Conservation (phyloP, 352 stramenopile genomes). For the Globisporangium yorkense region DNA sequence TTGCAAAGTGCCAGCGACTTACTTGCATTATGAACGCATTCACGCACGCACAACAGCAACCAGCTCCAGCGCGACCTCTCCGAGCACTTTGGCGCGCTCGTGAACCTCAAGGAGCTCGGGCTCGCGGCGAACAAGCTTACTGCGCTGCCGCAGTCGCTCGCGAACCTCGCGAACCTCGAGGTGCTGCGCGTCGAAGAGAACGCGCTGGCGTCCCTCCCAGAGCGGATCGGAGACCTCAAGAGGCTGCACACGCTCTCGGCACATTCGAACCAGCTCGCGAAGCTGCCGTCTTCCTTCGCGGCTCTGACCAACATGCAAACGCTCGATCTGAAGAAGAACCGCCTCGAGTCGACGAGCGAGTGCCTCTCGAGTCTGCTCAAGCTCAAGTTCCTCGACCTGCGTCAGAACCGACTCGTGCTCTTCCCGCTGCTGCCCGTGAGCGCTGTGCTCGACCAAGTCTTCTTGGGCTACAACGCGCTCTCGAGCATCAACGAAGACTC, state of each 20-base stretch:
- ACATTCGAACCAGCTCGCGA: slow-evolving; percentile 53
- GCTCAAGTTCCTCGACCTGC: slow-evolving; percentile 69
- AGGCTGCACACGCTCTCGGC: slow-evolving; percentile 57
- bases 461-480: slow-evolving; percentile 73
- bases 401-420: slow-evolving; percentile 55
- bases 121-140: slow-evolving; percentile 59
- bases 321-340: slow-evolving; percentile 78
- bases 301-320: slow-evolving; percentile 47
- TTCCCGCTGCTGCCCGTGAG: slow-evolving; percentile 61
- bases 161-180: slow-evolving; percentile 43
- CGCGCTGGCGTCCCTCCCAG: slow-evolving; percentile 32
- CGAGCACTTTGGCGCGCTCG: slow-evolving; percentile 37
- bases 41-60: slow-evolving; percentile 32
- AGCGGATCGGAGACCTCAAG: slow-evolving; percentile 41
- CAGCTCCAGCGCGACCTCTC: slow-evolving; percentile 48
- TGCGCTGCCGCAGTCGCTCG: slow-evolving; percentile 46
- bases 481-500: slow-evolving; percentile 47
- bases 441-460: slow-evolving; percentile 64
- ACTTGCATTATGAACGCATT: no score
- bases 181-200: slow-evolving; percentile 65
- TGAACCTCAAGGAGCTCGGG: slow-evolving; percentile 55
- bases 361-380: slow-evolving; percentile 30
- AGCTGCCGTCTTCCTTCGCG: slow-evolving; percentile 39
- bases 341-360: slow-evolving; percentile 35
- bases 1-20: neutral